These are phyloP conservation scores for Syncephalastrum sp. DNA, from an alignment of 371 early-diverging fungal species.

Conservation along the genomic window DNA sequence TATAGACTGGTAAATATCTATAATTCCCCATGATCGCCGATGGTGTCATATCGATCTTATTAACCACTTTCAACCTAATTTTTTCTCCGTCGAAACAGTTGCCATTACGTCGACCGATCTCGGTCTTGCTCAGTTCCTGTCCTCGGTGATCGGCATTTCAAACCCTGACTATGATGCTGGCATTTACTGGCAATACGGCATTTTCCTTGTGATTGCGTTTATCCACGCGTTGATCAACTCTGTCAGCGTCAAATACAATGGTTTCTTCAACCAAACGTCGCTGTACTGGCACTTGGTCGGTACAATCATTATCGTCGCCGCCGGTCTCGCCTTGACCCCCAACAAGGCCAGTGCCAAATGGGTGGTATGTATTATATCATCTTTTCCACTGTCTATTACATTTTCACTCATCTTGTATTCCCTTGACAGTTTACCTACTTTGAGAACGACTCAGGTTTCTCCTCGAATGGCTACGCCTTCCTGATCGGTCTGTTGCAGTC, in stretches of 20 bases:
- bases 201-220: conserved; percentile 43
- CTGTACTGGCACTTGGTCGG: conserved; percentile 45
- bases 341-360: conserved; percentile 37
- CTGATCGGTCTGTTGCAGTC: conserved; percentile 46
- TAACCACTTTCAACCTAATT: neutral
- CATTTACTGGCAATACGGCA: conserved; percentile 29
- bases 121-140: conserved; percentile 51
- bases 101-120: conserved; percentile 57
- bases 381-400: neutral
- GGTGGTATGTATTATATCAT: conserved; percentile 11
- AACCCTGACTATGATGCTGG: conserved; percentile 38
- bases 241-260: conserved; percentile 41
- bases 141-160: conserved; percentile 46
- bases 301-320: conserved; percentile 33
- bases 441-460: conserved; percentile 47
- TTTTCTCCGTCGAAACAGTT: conserved; percentile 15
- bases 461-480: conserved; percentile 39
- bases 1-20: conserved; percentile 20
- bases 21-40: neutral
- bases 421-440: conserved; percentile 53
- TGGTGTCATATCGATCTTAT: neutral
- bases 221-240: conserved; percentile 49
- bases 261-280: conserved; percentile 42
- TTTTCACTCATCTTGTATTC: neutral
- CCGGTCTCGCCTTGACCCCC: conserved; percentile 31